Evolutionary conservation across 768 basidiomycete species (phyloP).

Genomic region (Royoungia palumana): DNA sequence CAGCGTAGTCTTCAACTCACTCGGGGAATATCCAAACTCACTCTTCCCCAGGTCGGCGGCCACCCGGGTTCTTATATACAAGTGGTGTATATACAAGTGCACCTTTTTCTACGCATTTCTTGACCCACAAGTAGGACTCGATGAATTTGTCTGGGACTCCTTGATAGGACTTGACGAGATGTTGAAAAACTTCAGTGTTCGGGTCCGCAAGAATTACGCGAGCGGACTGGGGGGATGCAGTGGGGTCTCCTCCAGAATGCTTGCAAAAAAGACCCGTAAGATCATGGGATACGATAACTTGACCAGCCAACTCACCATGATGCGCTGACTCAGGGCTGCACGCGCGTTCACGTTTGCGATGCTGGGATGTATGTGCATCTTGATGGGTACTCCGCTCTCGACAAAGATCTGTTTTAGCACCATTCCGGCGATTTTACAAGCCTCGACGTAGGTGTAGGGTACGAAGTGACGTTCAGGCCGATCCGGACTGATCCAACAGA

Average conservation of each 20-base stretch:
- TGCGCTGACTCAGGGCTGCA: conserved; percentile 60
- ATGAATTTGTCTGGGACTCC: conserved; percentile 69
- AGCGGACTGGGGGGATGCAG: conserved; percentile 65
- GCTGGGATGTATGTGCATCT: conserved; percentile 78
- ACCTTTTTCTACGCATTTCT: conserved; percentile 74
- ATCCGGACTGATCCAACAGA: conserved; percentile 68
- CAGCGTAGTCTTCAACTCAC: background rate
- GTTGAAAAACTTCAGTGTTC: conserved; percentile 70
- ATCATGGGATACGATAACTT: background rate
- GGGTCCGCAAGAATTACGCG: conserved; percentile 79
- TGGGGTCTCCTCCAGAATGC: conserved; percentile 81
- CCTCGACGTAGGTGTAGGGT: conserved; percentile 77
- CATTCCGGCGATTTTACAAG: conserved; percentile 78
- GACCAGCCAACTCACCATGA: conserved; percentile 48
- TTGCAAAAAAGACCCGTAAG: conserved; percentile 25
- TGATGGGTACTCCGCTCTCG: conserved; percentile 59
- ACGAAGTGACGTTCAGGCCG: conserved; percentile 76
- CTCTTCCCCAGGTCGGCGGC: conserved; percentile 80
- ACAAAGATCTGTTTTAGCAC: conserved; percentile 74
- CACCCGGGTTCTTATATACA: conserved; percentile 82
- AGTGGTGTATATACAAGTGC: conserved; percentile 65
- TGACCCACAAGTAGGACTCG: conserved; percentile 81
- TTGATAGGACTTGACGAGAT: conserved; percentile 71
- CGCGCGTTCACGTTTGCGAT: conserved; percentile 77
- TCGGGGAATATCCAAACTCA: conserved; percentile 34